These are phyloP conservation scores for Shiraia sp. DNA, from an alignment of 2,329 filamentous ascomycete species.

Conservation along the genomic window DNA sequence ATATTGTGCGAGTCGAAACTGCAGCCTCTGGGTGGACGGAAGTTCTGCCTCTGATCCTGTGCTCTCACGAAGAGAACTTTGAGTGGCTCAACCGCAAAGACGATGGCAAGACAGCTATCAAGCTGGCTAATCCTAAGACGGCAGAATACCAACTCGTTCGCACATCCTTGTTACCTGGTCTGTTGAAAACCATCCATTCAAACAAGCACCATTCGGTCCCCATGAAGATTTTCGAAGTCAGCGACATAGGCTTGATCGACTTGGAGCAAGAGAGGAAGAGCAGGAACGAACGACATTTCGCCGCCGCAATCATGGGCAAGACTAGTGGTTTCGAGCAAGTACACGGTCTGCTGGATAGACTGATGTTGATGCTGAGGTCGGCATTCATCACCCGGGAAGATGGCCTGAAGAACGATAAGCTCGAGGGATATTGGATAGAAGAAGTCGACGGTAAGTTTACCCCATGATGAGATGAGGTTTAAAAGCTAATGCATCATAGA, in stretches of 20 bases:
- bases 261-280: constrained; percentile 76
- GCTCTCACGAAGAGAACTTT: constrained; percentile 98
- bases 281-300: constrained; percentile 92
- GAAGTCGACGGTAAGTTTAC: constrained; percentile 71
- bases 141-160: constrained; percentile 91
- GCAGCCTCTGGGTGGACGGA: constrained; percentile 96
- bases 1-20: constrained; percentile 85
- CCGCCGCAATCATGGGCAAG: constrained; percentile 94
- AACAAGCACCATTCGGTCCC: constrained; percentile 88
- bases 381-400: constrained; percentile 79
- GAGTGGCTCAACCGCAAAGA: constrained; percentile 90
- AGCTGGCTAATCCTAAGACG: constrained; percentile 90
- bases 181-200: constrained; percentile 91
- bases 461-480: not conserved
- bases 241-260: constrained; percentile 92
- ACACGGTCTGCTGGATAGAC: constrained; percentile 87
- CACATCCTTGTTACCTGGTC: constrained; percentile 80
- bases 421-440: constrained; percentile 87
- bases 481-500: constrained; percentile 52
- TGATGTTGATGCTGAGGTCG: constrained; percentile 89
- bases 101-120: constrained; percentile 79
- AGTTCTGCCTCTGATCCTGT: constrained; percentile 93
- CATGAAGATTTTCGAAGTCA: constrained; percentile 90
- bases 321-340: constrained; percentile 93
- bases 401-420: constrained; percentile 59